A percentile compares a stretch with the other conserved stretches of the same genome.
phyloP scores from a whole-genome alignment of 2,329 filamentous ascomycete species.

The Graphiopsis chlorocephala region DNA sequence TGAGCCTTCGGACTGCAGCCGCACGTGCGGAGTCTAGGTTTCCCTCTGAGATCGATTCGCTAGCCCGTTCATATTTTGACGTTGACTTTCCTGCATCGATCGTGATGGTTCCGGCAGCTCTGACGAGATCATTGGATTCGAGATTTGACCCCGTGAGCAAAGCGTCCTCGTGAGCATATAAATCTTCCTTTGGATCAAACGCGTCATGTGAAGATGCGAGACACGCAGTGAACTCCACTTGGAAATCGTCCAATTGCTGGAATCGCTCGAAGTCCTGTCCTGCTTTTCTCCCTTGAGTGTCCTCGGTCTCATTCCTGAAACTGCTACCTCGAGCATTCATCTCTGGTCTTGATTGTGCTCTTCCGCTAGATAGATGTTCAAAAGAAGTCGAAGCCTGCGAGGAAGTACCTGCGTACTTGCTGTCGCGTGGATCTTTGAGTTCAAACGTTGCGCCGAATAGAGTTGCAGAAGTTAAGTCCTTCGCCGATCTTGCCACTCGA shows the following conservation, averaged over 20 bases:
- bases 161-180: neutral
- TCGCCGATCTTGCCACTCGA: constrained; percentile 1
- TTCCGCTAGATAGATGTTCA: neutral
- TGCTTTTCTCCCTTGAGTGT: neutral
- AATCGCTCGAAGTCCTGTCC: constrained; percentile 7
- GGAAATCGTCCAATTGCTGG: neutral
- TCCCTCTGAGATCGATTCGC: neutral
- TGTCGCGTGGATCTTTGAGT: neutral
- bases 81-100: neutral
- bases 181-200: too few relatives aligned
- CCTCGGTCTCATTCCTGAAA: neutral
- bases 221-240: neutral
- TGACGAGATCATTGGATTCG: neutral
- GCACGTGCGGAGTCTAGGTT: neutral
- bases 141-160: neutral
- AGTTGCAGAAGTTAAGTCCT: neutral
- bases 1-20: neutral
- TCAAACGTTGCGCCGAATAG: neutral
- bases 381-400: neutral
- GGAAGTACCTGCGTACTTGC: neutral
- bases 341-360: neutral
- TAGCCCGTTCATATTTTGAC: neutral
- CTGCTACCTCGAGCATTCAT: neutral
- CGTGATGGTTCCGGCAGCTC: neutral
- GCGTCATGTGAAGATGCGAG: neutral